phyloP scores from a whole-genome alignment of 352 stramenopile genomes.

The Phytophthora capsici region DNA sequence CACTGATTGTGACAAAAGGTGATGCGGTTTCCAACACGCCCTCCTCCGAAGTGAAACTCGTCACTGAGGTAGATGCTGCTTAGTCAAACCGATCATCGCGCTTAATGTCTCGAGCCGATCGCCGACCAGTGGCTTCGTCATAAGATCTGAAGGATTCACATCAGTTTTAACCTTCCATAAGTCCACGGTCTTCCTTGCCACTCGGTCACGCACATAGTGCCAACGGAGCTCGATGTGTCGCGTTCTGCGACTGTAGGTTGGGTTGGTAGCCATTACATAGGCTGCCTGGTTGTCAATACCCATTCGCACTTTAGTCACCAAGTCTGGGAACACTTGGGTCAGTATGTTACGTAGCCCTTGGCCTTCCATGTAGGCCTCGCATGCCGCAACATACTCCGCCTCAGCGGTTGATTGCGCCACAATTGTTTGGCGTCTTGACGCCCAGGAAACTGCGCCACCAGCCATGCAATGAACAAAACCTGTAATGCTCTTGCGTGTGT shows the following conservation, averaged over 20 bases:
- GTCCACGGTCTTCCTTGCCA: neutral
- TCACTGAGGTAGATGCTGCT: neutral
- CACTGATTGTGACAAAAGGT: too few species aligned
- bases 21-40: too few species aligned
- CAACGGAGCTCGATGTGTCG: slow-evolving; percentile 2
- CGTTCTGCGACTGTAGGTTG: too few species aligned
- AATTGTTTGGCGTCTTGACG: neutral
- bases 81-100: neutral
- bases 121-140: neutral
- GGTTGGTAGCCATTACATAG: neutral
- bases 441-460: neutral
- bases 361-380: slow-evolving; percentile 1
- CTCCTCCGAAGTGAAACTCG: too few species aligned
- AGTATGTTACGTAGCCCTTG: neutral
- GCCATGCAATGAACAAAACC: slow-evolving; percentile 3
- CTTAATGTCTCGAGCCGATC: neutral
- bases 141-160: neutral
- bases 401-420: slow-evolving; percentile 1
- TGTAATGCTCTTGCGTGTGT: neutral
- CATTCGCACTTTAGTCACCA: neutral
- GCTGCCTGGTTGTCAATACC: neutral
- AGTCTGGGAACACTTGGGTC: neutral
- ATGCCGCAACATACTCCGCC: slow-evolving; percentile 7
- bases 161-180: slow-evolving; percentile 3
- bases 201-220: neutral